Conservation (phyloP, 345 rosid species). For the Dipteronia dyeriana region DNA sequence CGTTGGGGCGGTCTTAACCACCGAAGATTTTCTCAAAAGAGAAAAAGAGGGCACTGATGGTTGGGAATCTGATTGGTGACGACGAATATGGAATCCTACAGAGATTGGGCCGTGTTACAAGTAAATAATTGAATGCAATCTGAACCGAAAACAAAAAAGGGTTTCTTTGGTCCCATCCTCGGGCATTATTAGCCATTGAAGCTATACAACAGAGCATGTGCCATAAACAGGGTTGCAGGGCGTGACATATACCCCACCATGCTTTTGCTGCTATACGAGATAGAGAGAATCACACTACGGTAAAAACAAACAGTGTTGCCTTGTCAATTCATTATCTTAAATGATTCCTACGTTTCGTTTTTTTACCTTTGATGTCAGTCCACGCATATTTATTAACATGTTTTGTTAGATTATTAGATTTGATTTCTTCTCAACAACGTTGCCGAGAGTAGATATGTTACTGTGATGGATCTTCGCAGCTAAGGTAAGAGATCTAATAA, state of each 20-base stretch:
- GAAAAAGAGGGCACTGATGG: too few species aligned
- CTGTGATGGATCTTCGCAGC: too few species aligned
- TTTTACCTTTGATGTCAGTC: too few species aligned
- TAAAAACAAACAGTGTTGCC: too few species aligned
- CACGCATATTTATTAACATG: too few species aligned
- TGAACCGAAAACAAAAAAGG: background rate
- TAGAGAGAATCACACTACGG: background rate
- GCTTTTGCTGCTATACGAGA: background rate
- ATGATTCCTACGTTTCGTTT: too few species aligned
- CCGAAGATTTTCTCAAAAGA: too few species aligned
- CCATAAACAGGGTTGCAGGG: background rate
- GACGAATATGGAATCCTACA: background rate
- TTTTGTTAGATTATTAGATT: too few species aligned
- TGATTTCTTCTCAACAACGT: too few species aligned
- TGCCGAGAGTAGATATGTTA: too few species aligned
- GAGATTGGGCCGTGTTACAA: background rate
- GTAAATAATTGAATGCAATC: slow-evolving; percentile 15
- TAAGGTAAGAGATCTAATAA: background rate
- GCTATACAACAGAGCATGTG: slow-evolving; percentile 24
- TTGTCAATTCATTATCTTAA: too few species aligned
- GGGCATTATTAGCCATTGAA: background rate
- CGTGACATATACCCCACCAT: background rate
- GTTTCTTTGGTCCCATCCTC: background rate
- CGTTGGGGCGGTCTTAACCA: too few species aligned
- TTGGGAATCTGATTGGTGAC: background rate